phyloP scores from a whole-genome alignment of 352 stramenopile species.

The Phytopythium helicoides region DNA sequence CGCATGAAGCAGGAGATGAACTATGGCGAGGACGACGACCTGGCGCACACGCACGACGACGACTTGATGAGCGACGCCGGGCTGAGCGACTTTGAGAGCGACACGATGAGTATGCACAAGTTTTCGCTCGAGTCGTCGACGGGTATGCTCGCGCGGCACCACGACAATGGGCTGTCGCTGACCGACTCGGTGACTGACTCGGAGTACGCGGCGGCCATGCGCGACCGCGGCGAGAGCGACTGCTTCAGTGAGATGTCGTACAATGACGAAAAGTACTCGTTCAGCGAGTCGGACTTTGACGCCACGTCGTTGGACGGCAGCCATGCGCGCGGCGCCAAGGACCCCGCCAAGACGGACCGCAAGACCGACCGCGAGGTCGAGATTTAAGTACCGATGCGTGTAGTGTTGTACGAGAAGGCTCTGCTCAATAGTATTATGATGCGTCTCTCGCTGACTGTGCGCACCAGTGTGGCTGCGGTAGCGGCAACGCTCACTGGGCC shows the following conservation, averaged over 20 bases:
- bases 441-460: no score
- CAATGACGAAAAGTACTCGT: slow-evolving; percentile 82
- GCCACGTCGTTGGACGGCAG: slow-evolving; percentile 31
- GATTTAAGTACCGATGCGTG: slow-evolving; percentile 34
- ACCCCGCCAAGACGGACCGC: slow-evolving; percentile 26
- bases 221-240: slow-evolving; percentile 52
- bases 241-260: slow-evolving; percentile 81
- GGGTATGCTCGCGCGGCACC: slow-evolving; percentile 15
- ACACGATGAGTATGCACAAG: slow-evolving; percentile 40
- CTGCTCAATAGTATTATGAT: no score
- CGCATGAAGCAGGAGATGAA: slow-evolving; percentile 81
- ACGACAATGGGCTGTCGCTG: slow-evolving; percentile 28
- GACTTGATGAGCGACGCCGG: slow-evolving; percentile 39
- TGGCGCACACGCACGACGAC: slow-evolving; percentile 21
- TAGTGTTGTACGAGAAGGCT: background rate
- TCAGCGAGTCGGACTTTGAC: slow-evolving; percentile 49
- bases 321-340: slow-evolving; percentile 25
- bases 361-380: no score
- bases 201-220: slow-evolving; percentile 57
- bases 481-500: no score
- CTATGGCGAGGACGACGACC: slow-evolving; percentile 37
- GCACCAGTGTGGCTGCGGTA: no score
- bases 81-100: slow-evolving; percentile 59
- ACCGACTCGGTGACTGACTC: slow-evolving; percentile 66
- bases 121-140: slow-evolving; percentile 55